Base-by-base conservation (phyloP, 164 flowering plant genomes). In the Euptelea pleiosperma region DNA sequence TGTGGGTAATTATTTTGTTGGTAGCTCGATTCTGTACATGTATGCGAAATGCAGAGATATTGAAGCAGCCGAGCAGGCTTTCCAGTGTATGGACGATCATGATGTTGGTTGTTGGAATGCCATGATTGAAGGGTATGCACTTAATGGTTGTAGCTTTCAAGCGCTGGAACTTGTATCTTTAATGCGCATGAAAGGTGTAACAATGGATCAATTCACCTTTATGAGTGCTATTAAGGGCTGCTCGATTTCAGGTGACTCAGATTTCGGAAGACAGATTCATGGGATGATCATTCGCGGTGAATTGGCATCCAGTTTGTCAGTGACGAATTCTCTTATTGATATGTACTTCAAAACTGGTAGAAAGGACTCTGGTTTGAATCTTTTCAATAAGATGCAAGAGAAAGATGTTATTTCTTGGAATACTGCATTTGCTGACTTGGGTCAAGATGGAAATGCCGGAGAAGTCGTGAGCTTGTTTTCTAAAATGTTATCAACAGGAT, bases 321-420 rank as follows among this genome's bases (percentile, higher is more conserved):
- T 65, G 16, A 58, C 64, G 73, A 80, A 80, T 62, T 70, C 84
- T 45, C 72, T 80, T 16, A 57, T 73, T 52, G 81, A 75, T 62
- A 67, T 77, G 80, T 82, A 82, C 64, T 67, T 71, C 25, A 75
- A 73, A 46, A 25, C 31, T 62, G 79, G 74, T 36, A 34, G 26
- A 50, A 64, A 28, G 44, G 57, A 44, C 22, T 60, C 24, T 25
- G 85, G 74, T 61, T 49, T 73, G 54, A 62, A 60, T 47, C 11
- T 78, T 34, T 83, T 83, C 21, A 47, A 55, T 16, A 44, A 39
- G 45, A 75, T 78, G 70, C 57, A 31, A 44, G 49, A 51, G 15
- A 80, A 63, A 63, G 83, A 80, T 72, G 57, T 73, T 58, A 60
- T 75, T 34, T 72, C 88, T 3, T 80, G 85, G 83, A 83, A 80